phyloP scores from a whole-genome alignment of 2,329 filamentous ascomycete genomes.

The Colletotrichum sp. region DNA sequence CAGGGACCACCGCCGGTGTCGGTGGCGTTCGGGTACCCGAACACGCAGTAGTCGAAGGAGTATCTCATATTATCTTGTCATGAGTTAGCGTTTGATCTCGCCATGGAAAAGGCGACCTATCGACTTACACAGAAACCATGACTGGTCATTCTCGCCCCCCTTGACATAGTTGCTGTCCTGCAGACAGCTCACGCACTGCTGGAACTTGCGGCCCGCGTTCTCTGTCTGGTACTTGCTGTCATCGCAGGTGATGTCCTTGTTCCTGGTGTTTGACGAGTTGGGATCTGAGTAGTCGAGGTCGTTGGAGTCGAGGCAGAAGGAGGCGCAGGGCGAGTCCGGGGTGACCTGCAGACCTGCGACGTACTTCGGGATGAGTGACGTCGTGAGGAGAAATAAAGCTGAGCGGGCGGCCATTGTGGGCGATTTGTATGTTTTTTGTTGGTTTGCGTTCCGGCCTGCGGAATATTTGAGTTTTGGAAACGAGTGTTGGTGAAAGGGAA shows the following conservation, averaged over 20 bases:
- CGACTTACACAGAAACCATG: conserved; percentile 63
- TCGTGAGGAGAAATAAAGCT: too few species aligned
- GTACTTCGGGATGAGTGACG: too few species aligned
- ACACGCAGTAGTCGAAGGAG: conserved; percentile 56
- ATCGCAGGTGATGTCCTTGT: conserved; percentile 51
- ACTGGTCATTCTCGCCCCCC: conserved; percentile 55
- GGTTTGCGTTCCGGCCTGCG: too few species aligned
- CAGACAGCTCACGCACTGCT: conserved; percentile 56
- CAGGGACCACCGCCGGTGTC: conserved; percentile 52
- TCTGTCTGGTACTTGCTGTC: conserved; percentile 47
- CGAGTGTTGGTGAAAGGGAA: too few species aligned
- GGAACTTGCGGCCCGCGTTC: conserved; percentile 48
- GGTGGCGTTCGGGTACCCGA: conserved; percentile 55
- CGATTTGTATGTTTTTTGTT: too few species aligned
- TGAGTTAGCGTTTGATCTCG: background rate
- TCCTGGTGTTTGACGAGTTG: conserved; percentile 47
- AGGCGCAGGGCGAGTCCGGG: conserved; percentile 58
- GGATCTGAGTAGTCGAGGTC: conserved; percentile 47
- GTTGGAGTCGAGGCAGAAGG: conserved; percentile 51
- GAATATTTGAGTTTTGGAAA: too few species aligned
- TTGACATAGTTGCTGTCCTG: conserved; percentile 54
- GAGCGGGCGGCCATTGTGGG: too few species aligned
- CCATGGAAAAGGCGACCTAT: background rate
- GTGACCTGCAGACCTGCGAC: conserved; percentile 50
- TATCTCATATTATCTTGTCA: conserved; percentile 58